These are phyloP conservation scores for Talaromyces sp. DNA, from an alignment of 2,329 filamentous ascomycete genomes.

Conservation along the genomic window DNA sequence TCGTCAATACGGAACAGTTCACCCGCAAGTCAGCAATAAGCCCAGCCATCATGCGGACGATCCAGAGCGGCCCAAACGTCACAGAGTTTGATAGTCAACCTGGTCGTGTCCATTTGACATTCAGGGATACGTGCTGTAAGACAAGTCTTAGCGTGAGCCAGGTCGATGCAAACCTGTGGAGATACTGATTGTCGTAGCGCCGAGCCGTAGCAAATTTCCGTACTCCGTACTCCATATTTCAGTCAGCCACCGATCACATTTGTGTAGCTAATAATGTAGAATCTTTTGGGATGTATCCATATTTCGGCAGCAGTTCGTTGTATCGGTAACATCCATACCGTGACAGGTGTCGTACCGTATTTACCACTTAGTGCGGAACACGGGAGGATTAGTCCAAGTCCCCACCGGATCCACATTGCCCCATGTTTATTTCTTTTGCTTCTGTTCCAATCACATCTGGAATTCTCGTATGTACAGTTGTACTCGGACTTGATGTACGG, in stretches of 20 bases:
- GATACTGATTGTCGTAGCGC: background rate
- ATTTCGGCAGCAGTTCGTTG: background rate
- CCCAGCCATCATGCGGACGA: background rate
- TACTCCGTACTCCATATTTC: background rate
- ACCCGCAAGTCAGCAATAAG: too few relatives aligned
- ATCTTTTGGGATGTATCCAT: background rate
- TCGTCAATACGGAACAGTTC: background rate
- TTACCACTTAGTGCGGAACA: background rate
- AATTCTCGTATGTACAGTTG: background rate
- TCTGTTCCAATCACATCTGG: background rate
- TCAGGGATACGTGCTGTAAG: background rate
- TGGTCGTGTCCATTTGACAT: background rate
- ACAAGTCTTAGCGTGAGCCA: background rate
- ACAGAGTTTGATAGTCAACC: background rate
- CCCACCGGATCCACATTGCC: background rate
- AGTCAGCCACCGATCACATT: conserved; percentile 11
- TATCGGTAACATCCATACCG: background rate
- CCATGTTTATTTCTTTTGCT: background rate
- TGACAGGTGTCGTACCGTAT: conserved; percentile 3
- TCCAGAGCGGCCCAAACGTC: background rate
- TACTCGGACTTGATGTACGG: background rate
- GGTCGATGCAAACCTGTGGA: background rate
- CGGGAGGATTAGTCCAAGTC: background rate
- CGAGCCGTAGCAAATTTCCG: too few relatives aligned
- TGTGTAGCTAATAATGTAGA: background rate